These are phyloP conservation scores for Recurvomyces mirabilis DNA, from an alignment of 495 filamentous ascomycete genomes.

Conservation along the genomic window DNA sequence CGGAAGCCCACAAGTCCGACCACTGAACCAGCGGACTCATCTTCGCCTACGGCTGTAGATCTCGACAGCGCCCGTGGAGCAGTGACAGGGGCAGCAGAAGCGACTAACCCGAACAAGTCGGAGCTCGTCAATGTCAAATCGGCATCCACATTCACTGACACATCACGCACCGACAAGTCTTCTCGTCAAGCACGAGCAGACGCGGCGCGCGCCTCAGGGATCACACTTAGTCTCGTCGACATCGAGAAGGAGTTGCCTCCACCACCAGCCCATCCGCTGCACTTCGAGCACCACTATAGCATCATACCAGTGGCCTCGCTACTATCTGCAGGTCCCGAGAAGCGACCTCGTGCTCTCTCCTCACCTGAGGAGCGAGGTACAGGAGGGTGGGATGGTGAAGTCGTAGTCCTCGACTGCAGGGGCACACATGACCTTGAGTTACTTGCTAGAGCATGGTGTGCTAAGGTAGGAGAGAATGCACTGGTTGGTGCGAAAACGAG, in stretches of 20 bases:
- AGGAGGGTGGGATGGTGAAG: background rate
- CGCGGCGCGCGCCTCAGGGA: constrained; percentile 9
- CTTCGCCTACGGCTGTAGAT: background rate
- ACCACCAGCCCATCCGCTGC: constrained; percentile 26
- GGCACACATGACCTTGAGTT: constrained; percentile 23
- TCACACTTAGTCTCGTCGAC: constrained; percentile 12
- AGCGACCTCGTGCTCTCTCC: background rate
- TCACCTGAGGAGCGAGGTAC: background rate
- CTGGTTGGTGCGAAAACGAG: constrained; percentile 26
- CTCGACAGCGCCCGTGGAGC: background rate
- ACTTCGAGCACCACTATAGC: constrained; percentile 23
- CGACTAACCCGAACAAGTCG: background rate
- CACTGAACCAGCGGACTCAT: background rate
- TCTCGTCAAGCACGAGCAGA: background rate
- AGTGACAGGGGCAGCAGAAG: background rate
- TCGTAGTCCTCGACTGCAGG: constrained; percentile 28
- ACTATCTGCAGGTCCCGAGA: constrained; percentile 6
- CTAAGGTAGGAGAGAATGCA: constrained; percentile 26
- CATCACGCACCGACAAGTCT: no score
- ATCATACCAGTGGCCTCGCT: constrained; percentile 21
- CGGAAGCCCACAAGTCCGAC: background rate
- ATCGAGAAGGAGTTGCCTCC: constrained; percentile 14
- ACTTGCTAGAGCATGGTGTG: constrained; percentile 31
- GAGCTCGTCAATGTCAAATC: background rate
- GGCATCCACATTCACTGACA: background rate